phyloP scores from a whole-genome alignment of 352 stramenopile species.

The Pythium insidiosum region DNA sequence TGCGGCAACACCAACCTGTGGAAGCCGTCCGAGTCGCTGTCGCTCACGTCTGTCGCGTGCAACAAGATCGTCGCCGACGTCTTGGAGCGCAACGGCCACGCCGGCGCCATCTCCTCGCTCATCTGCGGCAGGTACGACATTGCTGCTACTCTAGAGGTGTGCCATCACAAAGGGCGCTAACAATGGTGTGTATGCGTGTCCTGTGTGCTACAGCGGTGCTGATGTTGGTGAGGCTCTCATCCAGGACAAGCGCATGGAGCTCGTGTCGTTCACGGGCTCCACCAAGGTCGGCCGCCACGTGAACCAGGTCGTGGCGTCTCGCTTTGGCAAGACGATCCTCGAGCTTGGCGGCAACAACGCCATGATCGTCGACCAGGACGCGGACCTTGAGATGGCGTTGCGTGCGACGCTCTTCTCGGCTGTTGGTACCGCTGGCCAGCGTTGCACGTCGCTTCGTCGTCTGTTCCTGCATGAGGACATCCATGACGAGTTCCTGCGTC shows the following conservation, averaged over 20 bases:
- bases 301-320: slow-evolving; percentile 77
- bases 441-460: slow-evolving; percentile 89
- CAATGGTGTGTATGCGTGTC: neutral
- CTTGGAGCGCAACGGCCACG: too few relatives aligned
- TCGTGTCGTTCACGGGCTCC: slow-evolving; percentile 89
- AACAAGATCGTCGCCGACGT: slow-evolving; percentile 89
- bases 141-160: too few relatives aligned
- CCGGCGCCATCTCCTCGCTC: slow-evolving; percentile 77
- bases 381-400: slow-evolving; percentile 87
- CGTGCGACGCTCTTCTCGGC: slow-evolving; percentile 87
- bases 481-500: slow-evolving; percentile 85
- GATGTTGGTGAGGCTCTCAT: slow-evolving; percentile 87
- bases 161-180: neutral
- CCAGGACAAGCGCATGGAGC: slow-evolving; percentile 62
- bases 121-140: slow-evolving; percentile 53
- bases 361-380: slow-evolving; percentile 90
- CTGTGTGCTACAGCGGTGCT: slow-evolving; percentile 24
- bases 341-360: slow-evolving; percentile 92
- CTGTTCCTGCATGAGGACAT: slow-evolving; percentile 89
- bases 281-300: slow-evolving; percentile 85
- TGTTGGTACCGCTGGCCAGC: slow-evolving; percentile 88
- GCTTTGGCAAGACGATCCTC: slow-evolving; percentile 90
- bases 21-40: slow-evolving; percentile 90
- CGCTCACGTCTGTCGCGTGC: too few relatives aligned
- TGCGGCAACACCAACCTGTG: slow-evolving; percentile 90